phyloP scores from a whole-genome alignment of 371 early-diverging fungal species.

The Actinomucor elegans region DNA sequence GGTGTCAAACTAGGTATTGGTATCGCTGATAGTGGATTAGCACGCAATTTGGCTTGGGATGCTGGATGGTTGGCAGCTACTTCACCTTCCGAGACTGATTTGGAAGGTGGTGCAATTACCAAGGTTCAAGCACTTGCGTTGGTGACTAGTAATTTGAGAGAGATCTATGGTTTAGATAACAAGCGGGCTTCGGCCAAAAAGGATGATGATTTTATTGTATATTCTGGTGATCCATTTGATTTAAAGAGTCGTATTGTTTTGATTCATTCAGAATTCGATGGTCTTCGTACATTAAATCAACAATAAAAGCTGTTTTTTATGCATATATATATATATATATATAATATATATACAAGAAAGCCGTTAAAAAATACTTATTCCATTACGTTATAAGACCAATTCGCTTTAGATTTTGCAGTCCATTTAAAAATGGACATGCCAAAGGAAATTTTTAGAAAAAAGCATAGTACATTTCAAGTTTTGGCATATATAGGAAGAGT shows the following conservation, averaged over 20 bases:
- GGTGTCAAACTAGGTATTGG: slow-evolving; percentile 70
- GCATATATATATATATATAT: too few species aligned
- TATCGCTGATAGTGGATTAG: slow-evolving; percentile 56
- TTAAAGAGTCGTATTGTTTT: slow-evolving; percentile 47
- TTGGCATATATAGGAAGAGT: too few species aligned
- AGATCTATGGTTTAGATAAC: slow-evolving; percentile 53
- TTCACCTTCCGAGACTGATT: slow-evolving; percentile 23
- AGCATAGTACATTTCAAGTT: too few species aligned
- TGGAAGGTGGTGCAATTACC: slow-evolving; percentile 34
- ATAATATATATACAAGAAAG: too few species aligned
- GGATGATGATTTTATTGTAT: slow-evolving; percentile 44
- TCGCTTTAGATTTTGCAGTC: neutral
- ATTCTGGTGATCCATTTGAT: slow-evolving; percentile 58
- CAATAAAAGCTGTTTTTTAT: too few species aligned
- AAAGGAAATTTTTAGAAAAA: too few species aligned
- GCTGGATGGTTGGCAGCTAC: slow-evolving; percentile 70
- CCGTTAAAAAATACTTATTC: too few species aligned
- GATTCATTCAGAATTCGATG: slow-evolving; percentile 22
- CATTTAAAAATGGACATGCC: too few species aligned
- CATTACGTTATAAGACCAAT: too few species aligned
- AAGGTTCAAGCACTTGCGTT: slow-evolving; percentile 69
- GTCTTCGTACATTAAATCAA: too few species aligned
- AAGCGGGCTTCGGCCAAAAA: neutral
- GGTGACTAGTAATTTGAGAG: slow-evolving; percentile 69
- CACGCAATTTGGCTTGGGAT: slow-evolving; percentile 73